These are phyloP conservation scores for Spinacia oleracea DNA, from an alignment of 179 eudicot genomes.

Conservation along the genomic window DNA sequence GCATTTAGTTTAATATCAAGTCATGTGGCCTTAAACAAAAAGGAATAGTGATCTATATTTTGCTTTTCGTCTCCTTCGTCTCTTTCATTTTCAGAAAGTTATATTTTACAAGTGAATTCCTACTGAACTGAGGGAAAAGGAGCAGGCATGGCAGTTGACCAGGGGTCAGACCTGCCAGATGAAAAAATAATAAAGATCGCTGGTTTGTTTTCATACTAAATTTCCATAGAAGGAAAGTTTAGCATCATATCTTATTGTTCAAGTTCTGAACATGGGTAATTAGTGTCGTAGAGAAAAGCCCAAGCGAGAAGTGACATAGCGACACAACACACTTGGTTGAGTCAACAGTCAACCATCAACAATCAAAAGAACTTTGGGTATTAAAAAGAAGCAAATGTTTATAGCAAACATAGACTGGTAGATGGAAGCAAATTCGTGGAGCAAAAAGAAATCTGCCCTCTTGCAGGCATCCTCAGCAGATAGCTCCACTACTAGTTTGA, in stretches of 20 bases:
- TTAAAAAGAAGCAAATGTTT: not conserved
- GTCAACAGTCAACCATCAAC: not conserved
- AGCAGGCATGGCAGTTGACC: not conserved
- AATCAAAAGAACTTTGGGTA: not conserved
- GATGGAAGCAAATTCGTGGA: too few species aligned
- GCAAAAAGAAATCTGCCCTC: not conserved
- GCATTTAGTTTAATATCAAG: not conserved
- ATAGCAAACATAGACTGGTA: not conserved
- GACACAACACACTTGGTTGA: not conserved
- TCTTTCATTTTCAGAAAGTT: too few species aligned
- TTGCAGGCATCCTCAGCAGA: not conserved
- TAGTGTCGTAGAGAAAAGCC: not conserved
- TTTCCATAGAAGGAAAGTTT: not conserved
- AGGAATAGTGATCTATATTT: too few species aligned
- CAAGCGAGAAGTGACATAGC: conserved; percentile 3
- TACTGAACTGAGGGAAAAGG: not conserved
- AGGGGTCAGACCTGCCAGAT: not conserved
- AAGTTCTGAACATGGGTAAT: not conserved
- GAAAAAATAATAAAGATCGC: not conserved
- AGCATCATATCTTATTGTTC: not conserved
- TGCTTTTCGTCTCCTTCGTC: too few species aligned
- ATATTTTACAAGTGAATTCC: too few species aligned
- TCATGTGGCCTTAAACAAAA: not conserved
- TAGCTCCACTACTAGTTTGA: not conserved
- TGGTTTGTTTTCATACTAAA: not conserved